Evolutionary conservation across 225 moss, liverwort and hornwort species (phyloP).

Genomic region (Bryum argenteum): DNA sequence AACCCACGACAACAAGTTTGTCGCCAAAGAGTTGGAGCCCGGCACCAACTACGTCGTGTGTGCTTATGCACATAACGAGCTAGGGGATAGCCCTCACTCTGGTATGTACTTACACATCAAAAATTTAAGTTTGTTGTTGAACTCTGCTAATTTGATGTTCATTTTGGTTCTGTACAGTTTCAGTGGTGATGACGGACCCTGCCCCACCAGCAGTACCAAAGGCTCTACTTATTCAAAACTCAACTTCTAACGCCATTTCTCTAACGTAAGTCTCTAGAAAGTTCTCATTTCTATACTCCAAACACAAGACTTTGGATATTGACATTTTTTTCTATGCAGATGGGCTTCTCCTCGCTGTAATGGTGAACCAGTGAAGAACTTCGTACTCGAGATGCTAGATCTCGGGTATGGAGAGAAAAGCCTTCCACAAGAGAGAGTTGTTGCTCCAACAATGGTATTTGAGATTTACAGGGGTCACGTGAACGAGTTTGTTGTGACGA

Average conservation of each 20-base stretch:
- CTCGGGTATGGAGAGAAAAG: constrained; percentile 40
- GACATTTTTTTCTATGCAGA: constrained; percentile 5
- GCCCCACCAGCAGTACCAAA: constrained; percentile 31
- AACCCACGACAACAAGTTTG: neutral
- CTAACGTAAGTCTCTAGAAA: constrained; percentile 18
- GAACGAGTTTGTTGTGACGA: constrained; percentile 23
- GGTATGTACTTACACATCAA: constrained; percentile 16
- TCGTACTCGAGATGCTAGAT: constrained; percentile 25
- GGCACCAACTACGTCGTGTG: constrained; percentile 30
- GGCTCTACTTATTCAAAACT: constrained; percentile 10
- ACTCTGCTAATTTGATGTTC: no score
- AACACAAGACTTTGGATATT: no score
- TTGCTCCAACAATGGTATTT: neutral
- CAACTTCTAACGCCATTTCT: constrained; percentile 19
- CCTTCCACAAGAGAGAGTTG: neutral
- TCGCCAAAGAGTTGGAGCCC: constrained; percentile 6
- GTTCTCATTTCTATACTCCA: no score
- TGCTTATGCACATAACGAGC: constrained; percentile 32
- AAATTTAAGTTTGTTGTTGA: no score
- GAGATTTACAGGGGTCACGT: constrained; percentile 28
- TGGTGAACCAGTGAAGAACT: constrained; percentile 24
- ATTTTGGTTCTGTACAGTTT: no score
- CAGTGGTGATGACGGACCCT: constrained; percentile 6
- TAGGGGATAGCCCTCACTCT: constrained; percentile 30
- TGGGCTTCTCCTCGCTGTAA: constrained; percentile 32